Base-by-base conservation (phyloP, 148 eudicot genomes). In the Camellia lanceoleosa region DNA sequence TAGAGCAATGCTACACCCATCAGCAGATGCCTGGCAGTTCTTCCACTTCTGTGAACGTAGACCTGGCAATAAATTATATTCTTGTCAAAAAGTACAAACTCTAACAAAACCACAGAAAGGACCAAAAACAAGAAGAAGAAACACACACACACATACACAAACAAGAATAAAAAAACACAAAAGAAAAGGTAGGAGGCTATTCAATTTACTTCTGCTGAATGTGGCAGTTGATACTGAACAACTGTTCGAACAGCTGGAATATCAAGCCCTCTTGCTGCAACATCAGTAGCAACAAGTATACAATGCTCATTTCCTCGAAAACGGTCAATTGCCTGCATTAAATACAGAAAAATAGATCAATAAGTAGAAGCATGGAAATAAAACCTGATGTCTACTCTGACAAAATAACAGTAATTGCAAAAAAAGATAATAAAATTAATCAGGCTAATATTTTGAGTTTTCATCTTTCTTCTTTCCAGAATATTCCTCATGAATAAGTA, bases 181-280 rank as follows among this genome's bases (percentile, higher is more conserved):
- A 55, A 15, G 44, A 20, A 15, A 49, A 20, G 11, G 65, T 13
- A 62, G 46, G 15, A 30, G 19, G 38, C 67, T 3, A 56, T 7
- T 58, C 59, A 80, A 30, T 65, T 85, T 89, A 93, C 98, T 79
- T 95, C 97, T 82, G 97, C 97, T 58, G 97, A 85, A 83, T 89
- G 98, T 70, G 98, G 98, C 84, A 95, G 97, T 84, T 95, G 98
- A 84, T 95, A 95, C 79, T 95, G 98, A 83, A 95, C 87, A 78
- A 95, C 95, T 78, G 97, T 93, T 66, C 97, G 93, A 80, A 95
- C 94, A 65, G 97, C 97, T 19, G 88, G 91, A 85, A 95, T 93
- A 84, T 95, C 98, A 80, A 95, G 91, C 47, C 98, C 97, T 85
- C 98, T 90, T 63, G 98, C 98, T 64, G 96, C 94, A 69, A 90